Conservation (phyloP, 1,284 basidiomycete species). For the Athelia psychrophila region DNA sequence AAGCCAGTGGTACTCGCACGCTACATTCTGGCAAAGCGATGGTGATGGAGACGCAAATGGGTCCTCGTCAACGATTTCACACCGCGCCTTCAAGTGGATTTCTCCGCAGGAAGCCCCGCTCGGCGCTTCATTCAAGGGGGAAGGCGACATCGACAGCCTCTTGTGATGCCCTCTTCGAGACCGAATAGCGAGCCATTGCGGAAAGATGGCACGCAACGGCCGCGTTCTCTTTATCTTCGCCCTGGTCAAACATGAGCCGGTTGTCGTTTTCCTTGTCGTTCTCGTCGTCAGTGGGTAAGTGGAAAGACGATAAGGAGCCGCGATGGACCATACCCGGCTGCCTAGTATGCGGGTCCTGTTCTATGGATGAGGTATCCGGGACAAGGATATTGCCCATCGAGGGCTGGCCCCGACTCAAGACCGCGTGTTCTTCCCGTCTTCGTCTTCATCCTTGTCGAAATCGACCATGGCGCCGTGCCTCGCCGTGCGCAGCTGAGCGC, state of each 20-base stretch:
- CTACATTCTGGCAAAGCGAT: conserved; percentile 24
- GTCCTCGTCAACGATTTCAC: conserved; percentile 33
- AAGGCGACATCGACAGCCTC: conserved; percentile 30
- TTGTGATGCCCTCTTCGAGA: conserved; percentile 24
- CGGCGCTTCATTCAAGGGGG: not conserved
- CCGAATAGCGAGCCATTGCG: conserved; percentile 22
- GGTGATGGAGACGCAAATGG: conserved; percentile 26
- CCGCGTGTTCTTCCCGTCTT: conserved; percentile 9
- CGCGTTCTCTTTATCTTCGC: conserved; percentile 73
- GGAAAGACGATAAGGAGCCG: conserved; percentile 42
- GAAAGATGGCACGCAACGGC: conserved; percentile 34
- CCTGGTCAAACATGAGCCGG: conserved; percentile 56
- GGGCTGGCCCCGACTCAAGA: not conserved
- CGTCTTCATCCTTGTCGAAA: conserved; percentile 35
- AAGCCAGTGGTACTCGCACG: conserved; percentile 29
- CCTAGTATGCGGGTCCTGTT: not conserved
- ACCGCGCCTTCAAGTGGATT: conserved; percentile 40
- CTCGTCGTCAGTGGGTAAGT: conserved; percentile 56
- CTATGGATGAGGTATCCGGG: conserved; percentile 14
- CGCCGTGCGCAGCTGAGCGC: conserved; percentile 16
- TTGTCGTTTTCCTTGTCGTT: conserved; percentile 73
- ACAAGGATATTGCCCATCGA: conserved; percentile 14
- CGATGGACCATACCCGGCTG: conserved; percentile 17
- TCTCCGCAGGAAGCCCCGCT: conserved; percentile 12
- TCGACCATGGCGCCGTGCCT: conserved; percentile 33